Percentiles rank a stretch among this genome's conserved stretches.
Evolutionary conservation across 495 filamentous ascomycete genomes (phyloP).

Genomic region (Ascobolus immersus): DNA sequence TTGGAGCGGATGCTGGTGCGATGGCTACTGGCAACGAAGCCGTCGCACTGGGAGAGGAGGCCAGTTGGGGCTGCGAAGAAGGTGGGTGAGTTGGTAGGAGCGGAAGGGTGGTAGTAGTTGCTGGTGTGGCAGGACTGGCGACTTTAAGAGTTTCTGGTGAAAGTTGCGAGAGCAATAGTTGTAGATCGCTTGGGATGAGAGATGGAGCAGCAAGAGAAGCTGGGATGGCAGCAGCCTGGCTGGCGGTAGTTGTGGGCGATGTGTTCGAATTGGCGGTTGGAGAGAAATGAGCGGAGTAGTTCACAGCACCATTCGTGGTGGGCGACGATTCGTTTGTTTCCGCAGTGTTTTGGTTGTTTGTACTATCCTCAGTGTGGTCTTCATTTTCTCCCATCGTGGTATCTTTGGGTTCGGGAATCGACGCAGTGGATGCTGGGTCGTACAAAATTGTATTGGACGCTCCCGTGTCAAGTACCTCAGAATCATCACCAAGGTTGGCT

Average conservation of each 20-base stretch:
- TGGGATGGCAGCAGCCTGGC: conserved; percentile 6
- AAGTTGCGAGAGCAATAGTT: neutral
- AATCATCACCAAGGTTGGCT: too few species aligned
- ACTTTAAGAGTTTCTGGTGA: neutral
- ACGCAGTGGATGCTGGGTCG: too few species aligned
- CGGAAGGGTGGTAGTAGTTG: conserved; percentile 10
- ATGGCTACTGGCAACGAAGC: conserved; percentile 12
- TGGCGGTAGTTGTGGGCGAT: neutral
- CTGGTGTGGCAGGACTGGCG: conserved; percentile 3
- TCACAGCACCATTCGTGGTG: too few species aligned
- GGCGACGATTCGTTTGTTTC: too few species aligned
- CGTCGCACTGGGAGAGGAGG: conserved; percentile 8
- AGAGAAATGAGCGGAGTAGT: too few species aligned
- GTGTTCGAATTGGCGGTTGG: too few species aligned
- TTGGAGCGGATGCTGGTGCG: conserved; percentile 13
- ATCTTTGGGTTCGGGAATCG: too few species aligned
- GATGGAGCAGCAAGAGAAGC: conserved; percentile 7
- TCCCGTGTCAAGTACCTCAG: too few species aligned
- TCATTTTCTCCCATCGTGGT: too few species aligned
- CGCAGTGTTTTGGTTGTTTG: too few species aligned
- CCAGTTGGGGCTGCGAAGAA: conserved; percentile 14
- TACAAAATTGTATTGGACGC: too few species aligned
- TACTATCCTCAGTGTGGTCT: too few species aligned
- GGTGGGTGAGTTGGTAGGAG: conserved; percentile 13
- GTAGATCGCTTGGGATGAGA: conserved; percentile 1